Conservation (phyloP, 805 yeast genomes). For the Limtongozyma cylindracea region DNA sequence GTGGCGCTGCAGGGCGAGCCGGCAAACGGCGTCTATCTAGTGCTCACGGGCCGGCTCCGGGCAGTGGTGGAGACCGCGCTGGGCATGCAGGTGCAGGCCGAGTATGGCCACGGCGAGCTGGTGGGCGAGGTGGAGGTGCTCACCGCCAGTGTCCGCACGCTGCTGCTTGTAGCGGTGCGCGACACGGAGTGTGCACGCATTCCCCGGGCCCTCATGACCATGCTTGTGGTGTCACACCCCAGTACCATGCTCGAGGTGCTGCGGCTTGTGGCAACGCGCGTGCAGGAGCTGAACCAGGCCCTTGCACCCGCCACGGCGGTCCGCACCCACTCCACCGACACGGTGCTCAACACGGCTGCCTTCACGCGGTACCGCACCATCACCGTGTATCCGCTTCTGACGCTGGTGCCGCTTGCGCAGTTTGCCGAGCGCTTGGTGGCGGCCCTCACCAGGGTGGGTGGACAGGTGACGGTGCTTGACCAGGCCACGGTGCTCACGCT, state of each 20-base stretch:
- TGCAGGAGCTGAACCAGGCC: conserved; percentile 3
- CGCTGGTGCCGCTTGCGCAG: conserved; percentile 67
- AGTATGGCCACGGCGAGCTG: conserved; percentile 84
- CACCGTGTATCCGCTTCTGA: conserved; percentile 55
- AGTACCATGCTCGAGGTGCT: conserved; percentile 79
- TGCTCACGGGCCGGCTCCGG: conserved; percentile 69
- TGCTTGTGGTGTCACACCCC: conserved; percentile 65
- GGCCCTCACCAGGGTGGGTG: conserved; percentile 52
- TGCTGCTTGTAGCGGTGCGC: conserved; percentile 61
- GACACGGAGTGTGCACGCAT: conserved; percentile 88
- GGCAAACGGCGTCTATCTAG: conserved; percentile 80
- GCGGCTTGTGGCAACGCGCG: conserved; percentile 53
- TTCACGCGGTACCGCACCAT: conserved; percentile 42
- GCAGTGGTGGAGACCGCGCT: conserved; percentile 14
- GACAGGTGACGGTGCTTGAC: conserved; percentile 55
- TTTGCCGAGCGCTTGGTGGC: conserved; percentile 52
- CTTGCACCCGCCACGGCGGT: conserved; percentile 9
- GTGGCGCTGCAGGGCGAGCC: conserved; percentile 62
- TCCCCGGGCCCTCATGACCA: conserved; percentile 74
- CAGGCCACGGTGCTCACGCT: conserved; percentile 61
- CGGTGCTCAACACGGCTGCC: not conserved
- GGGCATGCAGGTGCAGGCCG: conserved; percentile 12
- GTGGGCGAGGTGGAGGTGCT: conserved; percentile 89
- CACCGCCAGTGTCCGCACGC: conserved; percentile 46
- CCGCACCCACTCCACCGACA: conserved; percentile 7